Percentiles rank a stretch among this genome's conserved stretches.
phyloP scores from a whole-genome alignment of 352 stramenopile genomes.

The Phytophthora cactorum region DNA sequence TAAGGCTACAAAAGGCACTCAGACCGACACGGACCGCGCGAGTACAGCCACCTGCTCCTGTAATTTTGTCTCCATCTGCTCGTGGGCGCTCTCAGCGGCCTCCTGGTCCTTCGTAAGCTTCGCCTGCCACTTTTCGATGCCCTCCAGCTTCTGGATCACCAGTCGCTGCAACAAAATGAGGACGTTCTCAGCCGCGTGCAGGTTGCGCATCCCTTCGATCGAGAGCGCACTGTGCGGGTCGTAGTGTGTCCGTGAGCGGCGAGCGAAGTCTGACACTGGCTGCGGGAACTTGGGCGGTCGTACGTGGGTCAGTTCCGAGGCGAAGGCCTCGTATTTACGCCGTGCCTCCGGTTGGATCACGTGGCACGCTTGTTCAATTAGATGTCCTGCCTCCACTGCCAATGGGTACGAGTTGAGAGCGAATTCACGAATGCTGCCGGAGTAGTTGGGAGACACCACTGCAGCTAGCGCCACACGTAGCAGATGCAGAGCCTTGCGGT shows the following conservation, averaged over 20 bases:
- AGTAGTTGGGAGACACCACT: slow-evolving; percentile 77
- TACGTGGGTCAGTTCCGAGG: slow-evolving; percentile 55
- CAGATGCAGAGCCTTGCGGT: slow-evolving; percentile 76
- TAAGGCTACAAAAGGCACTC: slow-evolving; percentile 37
- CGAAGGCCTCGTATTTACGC: slow-evolving; percentile 74
- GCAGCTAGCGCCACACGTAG: slow-evolving; percentile 74
- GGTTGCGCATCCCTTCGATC: slow-evolving; percentile 80
- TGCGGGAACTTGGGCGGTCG: slow-evolving; percentile 70
- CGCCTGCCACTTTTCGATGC: slow-evolving; percentile 80
- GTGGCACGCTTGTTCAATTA: slow-evolving; percentile 74
- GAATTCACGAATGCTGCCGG: slow-evolving; percentile 78
- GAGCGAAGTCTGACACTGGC: slow-evolving; percentile 65
- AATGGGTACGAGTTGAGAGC: slow-evolving; percentile 73
- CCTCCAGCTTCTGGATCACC: slow-evolving; percentile 83
- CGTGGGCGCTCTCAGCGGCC: slow-evolving; percentile 59
- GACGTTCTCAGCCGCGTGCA: slow-evolving; percentile 81
- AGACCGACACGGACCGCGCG: slow-evolving; percentile 64
- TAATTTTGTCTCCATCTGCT: slow-evolving; percentile 65
- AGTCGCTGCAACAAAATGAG: slow-evolving; percentile 84
- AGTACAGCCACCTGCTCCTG: slow-evolving; percentile 75
- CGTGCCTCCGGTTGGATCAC: slow-evolving; percentile 80
- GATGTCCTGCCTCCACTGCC: slow-evolving; percentile 74
- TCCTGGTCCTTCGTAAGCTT: slow-evolving; percentile 72
- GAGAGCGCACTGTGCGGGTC: slow-evolving; percentile 63
- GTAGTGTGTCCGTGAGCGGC: slow-evolving; percentile 54